Conservation (phyloP, 2,329 filamentous ascomycete genomes). For the Albophoma yamanashiensis region DNA sequence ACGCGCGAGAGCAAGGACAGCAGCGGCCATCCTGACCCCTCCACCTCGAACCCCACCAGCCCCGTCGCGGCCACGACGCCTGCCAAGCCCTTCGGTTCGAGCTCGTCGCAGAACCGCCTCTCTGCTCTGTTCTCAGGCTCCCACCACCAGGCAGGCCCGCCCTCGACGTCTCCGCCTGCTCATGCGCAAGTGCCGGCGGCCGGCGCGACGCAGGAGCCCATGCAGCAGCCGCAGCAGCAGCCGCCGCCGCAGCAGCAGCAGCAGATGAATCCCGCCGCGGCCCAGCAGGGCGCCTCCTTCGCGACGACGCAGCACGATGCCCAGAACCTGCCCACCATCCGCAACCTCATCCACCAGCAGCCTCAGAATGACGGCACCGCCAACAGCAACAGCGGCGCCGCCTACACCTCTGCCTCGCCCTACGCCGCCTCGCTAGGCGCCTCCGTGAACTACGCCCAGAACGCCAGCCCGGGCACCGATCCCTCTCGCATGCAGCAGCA, state of each 20-base stretch:
- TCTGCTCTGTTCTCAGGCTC: constrained; percentile 13
- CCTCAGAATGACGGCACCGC: constrained; percentile 29
- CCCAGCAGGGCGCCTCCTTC: constrained; percentile 14
- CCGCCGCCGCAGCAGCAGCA: constrained; percentile 7
- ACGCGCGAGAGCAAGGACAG: constrained; percentile 66
- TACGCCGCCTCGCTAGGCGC: constrained; percentile 17
- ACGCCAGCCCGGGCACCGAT: constrained; percentile 26
- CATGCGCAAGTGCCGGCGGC: constrained; percentile 9
- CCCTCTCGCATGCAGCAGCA: constrained; percentile 25
- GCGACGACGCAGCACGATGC: constrained; percentile 30
- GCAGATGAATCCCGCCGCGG: constrained; percentile 14
- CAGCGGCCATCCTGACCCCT: constrained; percentile 44
- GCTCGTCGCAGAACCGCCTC: constrained; percentile 11
- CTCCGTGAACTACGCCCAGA: constrained; percentile 14
- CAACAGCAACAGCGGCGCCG: constrained; percentile 10
- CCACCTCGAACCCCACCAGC: constrained; percentile 54
- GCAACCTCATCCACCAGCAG: constrained; percentile 62
- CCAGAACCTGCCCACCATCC: constrained; percentile 71
- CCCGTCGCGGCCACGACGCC: constrained; percentile 48
- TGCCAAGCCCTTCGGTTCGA: constrained; percentile 35
- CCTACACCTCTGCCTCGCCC: constrained; percentile 11
- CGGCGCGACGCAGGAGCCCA: constrained; percentile 13
- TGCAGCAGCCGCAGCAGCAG: constrained; percentile 4
- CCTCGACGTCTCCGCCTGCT: constrained; percentile 8
- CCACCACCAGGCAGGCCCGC: constrained; percentile 5